phyloP scores from a whole-genome alignment of 805 yeast species.

The Saturnispora diversa region DNA sequence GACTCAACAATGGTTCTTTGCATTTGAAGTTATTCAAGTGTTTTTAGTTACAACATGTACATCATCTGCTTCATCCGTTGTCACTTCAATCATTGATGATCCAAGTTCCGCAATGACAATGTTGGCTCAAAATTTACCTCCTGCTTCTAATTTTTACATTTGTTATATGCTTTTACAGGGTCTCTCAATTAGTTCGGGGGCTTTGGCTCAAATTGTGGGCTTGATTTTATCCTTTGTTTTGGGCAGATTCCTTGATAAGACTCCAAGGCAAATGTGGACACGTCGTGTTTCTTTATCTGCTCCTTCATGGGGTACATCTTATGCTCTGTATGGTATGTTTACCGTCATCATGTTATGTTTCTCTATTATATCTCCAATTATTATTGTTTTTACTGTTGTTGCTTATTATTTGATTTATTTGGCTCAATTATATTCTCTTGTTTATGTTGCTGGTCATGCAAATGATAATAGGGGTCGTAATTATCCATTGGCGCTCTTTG shows the following conservation, averaged over 20 bases:
- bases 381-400: constrained; percentile 57
- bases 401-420: constrained; percentile 50
- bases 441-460: constrained; percentile 54
- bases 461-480: constrained; percentile 63
- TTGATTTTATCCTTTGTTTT: constrained; percentile 64
- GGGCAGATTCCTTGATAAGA: constrained; percentile 64
- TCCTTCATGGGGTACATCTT: constrained; percentile 75
- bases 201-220: constrained; percentile 65
- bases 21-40: constrained; percentile 84
- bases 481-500: constrained; percentile 65
- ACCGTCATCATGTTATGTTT: constrained; percentile 67
- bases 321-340: constrained; percentile 71
- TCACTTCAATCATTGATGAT: constrained; percentile 53
- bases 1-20: constrained; percentile 85
- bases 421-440: constrained; percentile 55
- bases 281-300: constrained; percentile 56
- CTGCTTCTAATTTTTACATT: constrained; percentile 85
- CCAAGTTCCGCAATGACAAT: constrained; percentile 69
- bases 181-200: constrained; percentile 65
- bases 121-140: constrained; percentile 72
- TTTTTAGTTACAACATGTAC: constrained; percentile 78
- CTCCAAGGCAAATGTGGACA: constrained; percentile 90
- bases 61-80: constrained; percentile 77
- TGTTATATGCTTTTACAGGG: constrained; percentile 78
- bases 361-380: constrained; percentile 69